Percentiles rank a stretch among this genome's conserved stretches.
Conservation (phyloP, 768 basidiomycete species). For the Lyophyllum shimeji region DNA sequence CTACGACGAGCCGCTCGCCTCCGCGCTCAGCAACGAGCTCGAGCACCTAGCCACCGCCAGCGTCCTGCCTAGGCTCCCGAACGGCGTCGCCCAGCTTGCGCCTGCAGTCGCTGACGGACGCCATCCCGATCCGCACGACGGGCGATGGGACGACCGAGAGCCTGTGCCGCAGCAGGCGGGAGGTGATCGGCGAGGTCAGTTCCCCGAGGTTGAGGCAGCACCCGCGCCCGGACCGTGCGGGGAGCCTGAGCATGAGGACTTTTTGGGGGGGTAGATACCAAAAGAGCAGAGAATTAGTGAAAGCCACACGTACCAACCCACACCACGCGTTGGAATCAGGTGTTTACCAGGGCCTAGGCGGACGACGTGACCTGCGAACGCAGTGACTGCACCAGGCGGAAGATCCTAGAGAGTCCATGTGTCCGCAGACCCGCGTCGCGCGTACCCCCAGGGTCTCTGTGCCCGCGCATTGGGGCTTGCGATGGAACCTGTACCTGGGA, state of each 20-base stretch:
- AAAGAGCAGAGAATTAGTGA: too few relatives aligned
- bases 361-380: too few relatives aligned
- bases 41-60: conserved; percentile 43
- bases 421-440: too few relatives aligned
- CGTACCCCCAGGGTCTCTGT: too few relatives aligned
- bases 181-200: conserved; percentile 54
- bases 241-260: conserved; percentile 50
- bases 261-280: conserved; percentile 35
- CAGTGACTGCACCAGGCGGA: too few relatives aligned
- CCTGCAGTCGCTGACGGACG: conserved; percentile 30
- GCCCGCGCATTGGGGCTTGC: too few relatives aligned
- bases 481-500: too few relatives aligned
- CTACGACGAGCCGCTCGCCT: conserved; percentile 79
- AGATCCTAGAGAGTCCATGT: too few relatives aligned
- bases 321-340: too few relatives aligned
- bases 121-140: conserved; percentile 59
- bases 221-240: conserved; percentile 23
- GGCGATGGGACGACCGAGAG: conserved; percentile 62
- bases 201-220: conserved; percentile 40
- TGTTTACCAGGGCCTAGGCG: too few relatives aligned
- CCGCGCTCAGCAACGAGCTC: conserved; percentile 66
- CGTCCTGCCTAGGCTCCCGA: conserved; percentile 80
- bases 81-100: conserved; percentile 48
- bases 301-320: too few relatives aligned
- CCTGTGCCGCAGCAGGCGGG: conserved; percentile 55